A percentile compares a stretch with the other conserved stretches of the same genome.
phyloP scores from a whole-genome alignment of 768 basidiomycete genomes.

The Tremella fuciformis region DNA sequence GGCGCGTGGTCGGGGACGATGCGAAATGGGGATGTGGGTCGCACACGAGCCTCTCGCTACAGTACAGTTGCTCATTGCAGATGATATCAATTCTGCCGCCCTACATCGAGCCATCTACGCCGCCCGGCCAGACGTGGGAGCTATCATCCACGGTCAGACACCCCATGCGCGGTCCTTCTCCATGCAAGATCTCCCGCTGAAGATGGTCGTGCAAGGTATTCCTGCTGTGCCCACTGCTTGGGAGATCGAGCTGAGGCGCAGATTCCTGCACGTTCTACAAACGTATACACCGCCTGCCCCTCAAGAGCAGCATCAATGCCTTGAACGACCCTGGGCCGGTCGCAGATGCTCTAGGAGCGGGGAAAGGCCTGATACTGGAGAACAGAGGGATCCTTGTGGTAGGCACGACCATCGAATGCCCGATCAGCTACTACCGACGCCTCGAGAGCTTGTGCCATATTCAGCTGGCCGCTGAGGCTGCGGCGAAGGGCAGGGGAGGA shows the following conservation, averaged over 20 bases:
- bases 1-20: constrained; percentile 9
- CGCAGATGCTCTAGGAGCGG: background rate
- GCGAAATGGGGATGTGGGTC: constrained; percentile 9
- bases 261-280: constrained; percentile 20
- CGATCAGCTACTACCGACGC: constrained; percentile 15
- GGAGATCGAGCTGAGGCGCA: background rate
- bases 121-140: constrained; percentile 14
- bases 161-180: constrained; percentile 12
- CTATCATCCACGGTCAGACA: constrained; percentile 13
- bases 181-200: constrained; percentile 5
- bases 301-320: constrained; percentile 5
- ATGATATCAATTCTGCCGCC: constrained; percentile 10
- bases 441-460: constrained; percentile 13
- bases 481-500: constrained; percentile 12
- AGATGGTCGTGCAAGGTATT: constrained; percentile 17
- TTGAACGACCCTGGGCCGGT: constrained; percentile 7
- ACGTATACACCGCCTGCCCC: constrained; percentile 5
- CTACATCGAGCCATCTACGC: constrained; percentile 13
- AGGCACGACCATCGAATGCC: constrained; percentile 17
- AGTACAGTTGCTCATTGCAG: background rate
- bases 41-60: background rate
- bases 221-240: background rate
- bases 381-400: constrained; percentile 16
- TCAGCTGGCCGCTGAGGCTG: constrained; percentile 13
- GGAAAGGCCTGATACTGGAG: constrained; percentile 15